Base-by-base conservation (phyloP, 2,329 filamentous ascomycete species). In the Colletotrichum eremochloae region DNA sequence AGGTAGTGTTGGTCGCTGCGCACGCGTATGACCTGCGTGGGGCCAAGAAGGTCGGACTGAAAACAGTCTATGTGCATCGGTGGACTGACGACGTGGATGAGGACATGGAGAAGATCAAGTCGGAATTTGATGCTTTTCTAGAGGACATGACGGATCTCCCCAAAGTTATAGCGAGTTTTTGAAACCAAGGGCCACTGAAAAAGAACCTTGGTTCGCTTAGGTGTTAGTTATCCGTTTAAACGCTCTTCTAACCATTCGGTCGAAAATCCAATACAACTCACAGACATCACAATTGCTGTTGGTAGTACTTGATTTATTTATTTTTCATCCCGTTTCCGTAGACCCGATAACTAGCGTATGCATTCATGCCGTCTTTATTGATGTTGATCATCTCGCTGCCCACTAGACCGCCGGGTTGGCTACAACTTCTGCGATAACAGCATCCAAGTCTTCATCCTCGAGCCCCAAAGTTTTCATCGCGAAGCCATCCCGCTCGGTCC, bases 11-110 rank as follows among this genome's bases (percentile, higher is more conserved):
- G 83, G 85, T 89, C 3, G 87, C 87, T 3, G 86, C 86, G 1
- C 87, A 90, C 80, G 85, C 85, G 3, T 89, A 87, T 75, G 88
- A 89, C 76, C 65, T 86, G 31, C 79, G 85, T 20, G 87, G 83
- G 1, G 88, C 86, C 18, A 84, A 84, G 75, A 75, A 75, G 1
- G 79, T 82, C 6, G 87, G 88, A 0, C 83, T 90, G 79, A 83
- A 79, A 72, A 89, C 86, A 0, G 78, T 88, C 0, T 89, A 89
- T 76, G 79, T 90, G 4, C 80, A 84, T 74, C 79, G 87, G 29
- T 86, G 83, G 83, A 89, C 87, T 0, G 87, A 89, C 68, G 88
- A 89, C 79, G 75, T 84, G 0, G 77, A 82, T 36, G 85, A 88
- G 75, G 81, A 87, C 73, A 83, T 84, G 80, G 79, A 79, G 12